Base-by-base conservation (phyloP, 2,329 filamentous ascomycete species). In the Alternaria sp. region DNA sequence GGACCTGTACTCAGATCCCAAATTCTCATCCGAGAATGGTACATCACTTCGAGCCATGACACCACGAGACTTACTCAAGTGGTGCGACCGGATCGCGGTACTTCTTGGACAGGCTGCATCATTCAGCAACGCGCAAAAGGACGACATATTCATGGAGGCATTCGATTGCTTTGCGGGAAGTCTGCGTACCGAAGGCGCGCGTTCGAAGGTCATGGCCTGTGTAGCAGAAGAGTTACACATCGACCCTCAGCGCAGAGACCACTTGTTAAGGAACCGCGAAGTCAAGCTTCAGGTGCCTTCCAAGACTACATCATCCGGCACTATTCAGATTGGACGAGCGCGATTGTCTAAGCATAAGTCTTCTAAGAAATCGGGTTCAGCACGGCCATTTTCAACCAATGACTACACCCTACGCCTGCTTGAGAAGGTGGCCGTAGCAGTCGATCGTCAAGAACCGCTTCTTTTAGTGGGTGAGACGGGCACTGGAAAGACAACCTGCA, bases 391-490 rank as follows among this genome's bases (percentile, higher is more conserved):
- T 81, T 96, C 96, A 5, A 93, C 91, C 36, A 98, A 96, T 19
- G 90, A 88, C 21, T 92, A 97, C 67, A 95, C 95, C 0, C 88
- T 93, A 67, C 88, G 91, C 65, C 85, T 97, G 12, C 87, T 99
- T 54, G 96, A 99, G 77, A 93, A 96, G 77, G 91, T 98, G 59
- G 89, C 92, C 2, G 90, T 93, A 40, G 91, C 93, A 2, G 88
- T 97, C 6, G 89, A 91, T 65, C 88, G 93, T 72, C 87, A 88
- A n/a, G 96, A 99, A 74, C 93, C 96, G 5, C 88, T 97, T 2
- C 83, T 99, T 17, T 88, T 99, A 26, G 96, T 99, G n/a, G 96
- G 96, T 76, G 96, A 99, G 82, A 99, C 96, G 8, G 96, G 96
- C 83, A 97, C 97, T 54, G 96, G 96, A 73, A 99, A 99, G 81